A percentile compares a stretch with the other conserved stretches of the same genome.
Conservation (phyloP, 805 yeast species). For the Pichia cephalocereana region DNA sequence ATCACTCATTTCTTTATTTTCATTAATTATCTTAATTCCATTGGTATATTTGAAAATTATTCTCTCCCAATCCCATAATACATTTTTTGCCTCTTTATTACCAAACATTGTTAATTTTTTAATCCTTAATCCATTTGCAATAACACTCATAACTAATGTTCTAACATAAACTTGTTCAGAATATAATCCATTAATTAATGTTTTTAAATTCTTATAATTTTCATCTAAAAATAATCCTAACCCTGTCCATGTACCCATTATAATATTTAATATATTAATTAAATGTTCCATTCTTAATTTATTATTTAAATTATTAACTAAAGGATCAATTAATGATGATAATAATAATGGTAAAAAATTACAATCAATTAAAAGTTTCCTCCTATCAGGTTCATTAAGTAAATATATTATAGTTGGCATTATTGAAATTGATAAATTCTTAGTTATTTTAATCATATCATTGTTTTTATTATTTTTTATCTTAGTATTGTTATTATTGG, state of each 20-base stretch:
- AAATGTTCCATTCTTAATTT: conserved; percentile 48
- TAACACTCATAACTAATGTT: conserved; percentile 7
- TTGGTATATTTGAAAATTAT: not conserved
- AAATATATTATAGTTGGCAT: conserved; percentile 32
- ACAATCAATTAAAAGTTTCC: conserved; percentile 49
- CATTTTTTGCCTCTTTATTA: conserved; percentile 8
- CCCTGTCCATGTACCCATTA: conserved; percentile 73
- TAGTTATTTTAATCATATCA: not conserved
- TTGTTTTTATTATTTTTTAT: not conserved
- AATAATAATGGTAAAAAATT: conserved; percentile 54
- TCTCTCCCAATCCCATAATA: conserved; percentile 7
- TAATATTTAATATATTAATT: conserved; percentile 47
- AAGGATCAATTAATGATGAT: conserved; percentile 56
- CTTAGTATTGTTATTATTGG: not conserved
- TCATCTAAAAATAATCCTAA: conserved; percentile 52
- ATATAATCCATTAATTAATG: conserved; percentile 49
- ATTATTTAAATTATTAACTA: conserved; percentile 33
- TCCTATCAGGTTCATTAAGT: conserved; percentile 47
- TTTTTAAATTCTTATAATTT: conserved; percentile 44
- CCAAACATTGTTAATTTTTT: conserved; percentile 45
- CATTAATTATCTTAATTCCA: not conserved
- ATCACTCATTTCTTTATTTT: conserved; percentile 17
- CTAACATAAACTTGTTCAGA: conserved; percentile 7
- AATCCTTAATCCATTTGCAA: conserved; percentile 35
- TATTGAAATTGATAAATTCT: conserved; percentile 3